Evolutionary conservation across 2,329 filamentous ascomycete species (phyloP), one percentile per base, ranked within the genome.

Genomic region (Fusarium setosum): DNA sequence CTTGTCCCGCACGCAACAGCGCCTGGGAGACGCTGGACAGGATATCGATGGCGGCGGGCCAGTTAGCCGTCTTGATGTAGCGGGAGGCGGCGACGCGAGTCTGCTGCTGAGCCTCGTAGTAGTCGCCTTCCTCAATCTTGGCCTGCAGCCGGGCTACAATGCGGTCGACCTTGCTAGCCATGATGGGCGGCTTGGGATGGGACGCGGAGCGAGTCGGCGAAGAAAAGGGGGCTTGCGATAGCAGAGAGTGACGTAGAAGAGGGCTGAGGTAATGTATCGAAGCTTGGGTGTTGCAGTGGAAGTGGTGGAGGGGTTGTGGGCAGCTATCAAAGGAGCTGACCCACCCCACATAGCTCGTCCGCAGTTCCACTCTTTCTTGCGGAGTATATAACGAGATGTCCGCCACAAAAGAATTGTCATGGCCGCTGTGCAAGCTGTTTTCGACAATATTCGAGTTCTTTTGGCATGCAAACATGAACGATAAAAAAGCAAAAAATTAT

Each of bases 71-170:
- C 82, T 98, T 98, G 77, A 95, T 89, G 82, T 99, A 97, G 58
- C 96, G 94, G 35, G 93, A 91, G 62, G 94, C 94, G 70, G 97
- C 95, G 54, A 97, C 94, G 65, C 96, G 93, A 69, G 97, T 93
- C 83, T 99, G 96, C 80, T 99, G 96, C 81, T 98, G 95, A 59
- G 96, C 96, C 86, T 99, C 96, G 83, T 99, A 99, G 85, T 89
- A 97, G 77, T 96, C 91, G 74, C 94, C 95, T 79, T 96, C 93
- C 69, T 88, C 85, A 79, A 97, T 97, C 79, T 93, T 95, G 79
- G 92, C 85, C 81, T 95, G 92, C 77, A 97, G 90, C 23, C 86
- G 84, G 57, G 83, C 76, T 70, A 88, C 87, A 77, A 88, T 88
- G 42, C 76, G 76, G 40, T 80, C 77, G 68, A 79, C 78, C 65